Base-by-base conservation (phyloP, 345 rosid species). In the Eutrema japonicum region DNA sequence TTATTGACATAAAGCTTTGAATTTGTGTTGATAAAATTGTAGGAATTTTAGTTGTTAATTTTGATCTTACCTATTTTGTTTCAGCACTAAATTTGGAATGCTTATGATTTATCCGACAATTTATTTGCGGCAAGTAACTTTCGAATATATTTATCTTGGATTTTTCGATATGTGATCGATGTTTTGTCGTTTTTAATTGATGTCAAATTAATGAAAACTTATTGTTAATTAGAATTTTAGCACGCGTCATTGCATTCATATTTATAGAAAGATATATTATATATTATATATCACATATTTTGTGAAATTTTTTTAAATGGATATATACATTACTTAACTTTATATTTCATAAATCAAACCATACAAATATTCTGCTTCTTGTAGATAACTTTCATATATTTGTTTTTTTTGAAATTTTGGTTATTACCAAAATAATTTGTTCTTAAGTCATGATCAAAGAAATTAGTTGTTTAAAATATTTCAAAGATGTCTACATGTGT, bases 11-110 rank as follows among this genome's bases (percentile, higher is more conserved):
- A 30, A 22, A 33, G 13, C 7, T 33, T 56, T 45, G 3, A 32
- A 69, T 55, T 27, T 33, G 2, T 36, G 10, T 8, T 60, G 6
- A 38, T 58, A 10, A 62, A 6, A 16, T 14, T 60, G 52, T 27
- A 37, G 7, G 13, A 51, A 51, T 38, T 55, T 37, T 38, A 50
- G 3, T 51, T 0, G 45, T 38, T 49, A 30, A 29, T 71, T 5
- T 4, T 30, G 9, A 61, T 22, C 2, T 32, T 52, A 10, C 2
- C 4, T 42, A 14, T 0, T 33, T 52, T 18, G 3, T 12, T 32
- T 33, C 16, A 32, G 63, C 45, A 12, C 41, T 10, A 62, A 52
- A 72, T 0, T 52, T 64, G 29, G 38, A 60, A 59, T 59, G 8
- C 37, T 16, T 58, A 27, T 47, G 10, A 43, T 30, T 42, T 46